phyloP scores from a whole-genome alignment of 352 stramenopile species.

The Globisporangium parvum region DNA sequence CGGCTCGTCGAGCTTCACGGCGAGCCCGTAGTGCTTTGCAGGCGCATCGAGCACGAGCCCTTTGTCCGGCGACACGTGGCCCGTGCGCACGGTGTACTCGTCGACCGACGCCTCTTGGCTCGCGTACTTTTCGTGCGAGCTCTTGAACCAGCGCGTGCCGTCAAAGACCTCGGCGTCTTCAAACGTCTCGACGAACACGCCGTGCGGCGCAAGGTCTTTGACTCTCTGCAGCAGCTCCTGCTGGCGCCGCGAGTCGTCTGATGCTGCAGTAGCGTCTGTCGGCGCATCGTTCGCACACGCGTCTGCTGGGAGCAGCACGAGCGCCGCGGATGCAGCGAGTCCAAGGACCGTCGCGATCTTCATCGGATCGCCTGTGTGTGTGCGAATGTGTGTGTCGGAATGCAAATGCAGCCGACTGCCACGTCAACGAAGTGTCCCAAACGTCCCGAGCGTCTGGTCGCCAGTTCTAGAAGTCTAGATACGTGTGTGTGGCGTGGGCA shows the following conservation, averaged over 20 bases:
- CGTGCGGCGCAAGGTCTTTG: constrained; percentile 44
- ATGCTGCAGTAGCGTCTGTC: background rate
- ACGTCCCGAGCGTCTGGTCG: no score
- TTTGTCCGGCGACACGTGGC: constrained; percentile 50
- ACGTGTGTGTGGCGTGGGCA: no score
- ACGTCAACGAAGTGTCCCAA: no score
- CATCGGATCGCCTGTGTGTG: no score
- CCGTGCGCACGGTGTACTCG: constrained; percentile 52
- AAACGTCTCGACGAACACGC: constrained; percentile 78
- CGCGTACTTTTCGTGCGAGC: constrained; percentile 74
- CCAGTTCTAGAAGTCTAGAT: no score
- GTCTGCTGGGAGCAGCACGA: no score
- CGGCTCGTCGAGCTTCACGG: constrained; percentile 58
- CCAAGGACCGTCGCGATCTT: no score
- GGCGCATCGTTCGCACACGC: no score
- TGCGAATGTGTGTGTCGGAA: no score
- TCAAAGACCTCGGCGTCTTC: constrained; percentile 51
- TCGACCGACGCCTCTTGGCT: constrained; percentile 62
- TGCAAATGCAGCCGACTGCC: no score
- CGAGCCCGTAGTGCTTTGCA: constrained; percentile 79
- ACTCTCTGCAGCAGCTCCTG: constrained; percentile 33
- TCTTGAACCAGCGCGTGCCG: constrained; percentile 78
- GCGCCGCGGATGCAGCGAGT: no score
- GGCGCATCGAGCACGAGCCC: constrained; percentile 65
- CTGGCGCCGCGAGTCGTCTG: constrained; percentile 18